Conservation (phyloP, 257 asterid species). For the Linderniella brevidens region DNA sequence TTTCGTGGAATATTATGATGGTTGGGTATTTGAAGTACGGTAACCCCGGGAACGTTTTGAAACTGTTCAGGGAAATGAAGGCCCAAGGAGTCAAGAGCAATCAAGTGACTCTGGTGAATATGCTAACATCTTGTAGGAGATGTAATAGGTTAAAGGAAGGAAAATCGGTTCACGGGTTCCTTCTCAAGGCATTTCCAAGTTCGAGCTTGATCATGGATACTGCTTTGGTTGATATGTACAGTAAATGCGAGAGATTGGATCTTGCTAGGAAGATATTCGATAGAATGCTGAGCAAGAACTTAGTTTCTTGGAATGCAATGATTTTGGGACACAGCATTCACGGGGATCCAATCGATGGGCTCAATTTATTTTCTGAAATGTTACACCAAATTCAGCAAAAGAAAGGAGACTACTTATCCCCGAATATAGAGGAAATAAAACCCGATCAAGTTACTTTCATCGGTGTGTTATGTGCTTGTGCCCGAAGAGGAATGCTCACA, state of each 20-base stretch:
- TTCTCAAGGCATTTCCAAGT: constrained; percentile 16
- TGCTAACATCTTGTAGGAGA: constrained; percentile 54
- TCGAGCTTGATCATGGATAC: constrained; percentile 33
- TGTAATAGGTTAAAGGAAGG: constrained; percentile 63
- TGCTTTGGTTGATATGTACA: constrained; percentile 41
- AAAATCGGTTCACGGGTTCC: constrained; percentile 48
- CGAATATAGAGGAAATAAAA: too few species aligned
- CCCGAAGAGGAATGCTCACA: constrained; percentile 26
- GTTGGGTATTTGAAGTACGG: constrained; percentile 37
- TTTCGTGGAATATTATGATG: too few species aligned
- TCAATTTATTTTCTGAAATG: constrained; percentile 28
- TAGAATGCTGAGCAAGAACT: constrained; percentile 29
- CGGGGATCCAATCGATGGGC: constrained; percentile 36
- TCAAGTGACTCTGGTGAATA: constrained; percentile 32
- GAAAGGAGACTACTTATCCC: background rate
- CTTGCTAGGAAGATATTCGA: constrained; percentile 29
- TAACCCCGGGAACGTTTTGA: constrained; percentile 41
- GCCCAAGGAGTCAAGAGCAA: constrained; percentile 15
- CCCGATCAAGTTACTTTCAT: constrained; percentile 64
- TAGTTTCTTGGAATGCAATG: constrained; percentile 51
- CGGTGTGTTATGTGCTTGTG: constrained; percentile 64
- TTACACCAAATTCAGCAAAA: constrained; percentile 11
- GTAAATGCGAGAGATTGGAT: constrained; percentile 50
- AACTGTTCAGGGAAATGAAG: constrained; percentile 50
- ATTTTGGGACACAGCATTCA: constrained; percentile 54